Evolutionary conservation across 176 grass and related monocot genomes (phyloP), one percentile per base, ranked within the genome.

Genomic region (Coix lacrymajobi): DNA sequence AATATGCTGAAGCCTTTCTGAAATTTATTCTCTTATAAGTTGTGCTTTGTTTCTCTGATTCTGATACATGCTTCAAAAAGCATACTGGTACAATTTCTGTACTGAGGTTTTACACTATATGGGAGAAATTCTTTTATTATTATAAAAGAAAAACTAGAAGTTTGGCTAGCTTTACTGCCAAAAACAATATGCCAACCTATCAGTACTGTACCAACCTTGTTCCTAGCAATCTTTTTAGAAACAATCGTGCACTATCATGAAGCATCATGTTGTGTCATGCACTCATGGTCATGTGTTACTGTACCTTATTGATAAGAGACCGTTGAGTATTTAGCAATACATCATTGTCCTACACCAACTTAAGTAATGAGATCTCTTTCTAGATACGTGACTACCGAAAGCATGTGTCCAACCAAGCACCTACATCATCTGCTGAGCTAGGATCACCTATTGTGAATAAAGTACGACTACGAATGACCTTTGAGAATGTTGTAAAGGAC

Each of bases 401-500:
- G 81, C 81, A 78, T 81, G 48, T 41, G 73, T 81, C 85, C 44
- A 89, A 92, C 72, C 85, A 92, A 90, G 82, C 62, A 31, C 67
- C 65, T 88, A 75, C 48, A 77, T 51, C 72, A 61, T 94, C 89
- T 79, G 74, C 87, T 67, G 82, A 85, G 26, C 58, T 83, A 85
- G 87, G 87, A 74, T 64, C 85, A 62, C 96, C 96, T 57, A 71
- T 84, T 38, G 84, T 92, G 79, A 92, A 92, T 73, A 99, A 99
- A 96, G 87, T 94, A 54, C 80, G 40, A 39, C 87, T 99, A 57
- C 88, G 71, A 71, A 96, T 99, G 96, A 93, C 93, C 58, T 85
- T 99, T 79, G 96, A 99, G 86, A 99, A 99, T 99, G 83, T 99
- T 88, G 87, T 96, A 71, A 99, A 91, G 79, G 93, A 99, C 69